Evolutionary conservation across 345 rosid species (phyloP).

Genomic region (Boechera stricta): DNA sequence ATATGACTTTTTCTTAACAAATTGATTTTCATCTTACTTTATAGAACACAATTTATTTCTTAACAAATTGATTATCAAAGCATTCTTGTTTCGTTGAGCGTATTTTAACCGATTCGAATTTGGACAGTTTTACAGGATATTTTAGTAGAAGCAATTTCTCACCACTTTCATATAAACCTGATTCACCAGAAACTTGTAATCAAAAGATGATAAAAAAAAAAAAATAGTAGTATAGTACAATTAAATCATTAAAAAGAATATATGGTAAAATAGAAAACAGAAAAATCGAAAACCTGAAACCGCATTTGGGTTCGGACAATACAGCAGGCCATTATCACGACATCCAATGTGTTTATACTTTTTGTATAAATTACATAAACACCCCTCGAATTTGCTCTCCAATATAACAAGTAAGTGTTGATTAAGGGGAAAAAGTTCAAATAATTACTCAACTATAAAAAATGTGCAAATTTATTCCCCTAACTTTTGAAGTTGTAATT

Average conservation of each 20-base stretch:
- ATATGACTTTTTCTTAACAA: slow-evolving; percentile 1
- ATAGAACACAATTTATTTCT: not conserved
- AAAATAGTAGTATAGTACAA: not conserved
- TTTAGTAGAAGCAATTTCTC: too few relatives aligned
- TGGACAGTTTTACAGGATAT: too few relatives aligned
- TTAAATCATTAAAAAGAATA: not conserved
- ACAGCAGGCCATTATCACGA: slow-evolving; percentile 41
- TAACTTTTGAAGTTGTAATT: too few relatives aligned
- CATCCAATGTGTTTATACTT: slow-evolving; percentile 24
- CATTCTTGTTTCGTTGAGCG: not conserved
- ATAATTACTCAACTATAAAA: too few relatives aligned
- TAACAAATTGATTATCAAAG: too few relatives aligned
- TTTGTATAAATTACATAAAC: not conserved
- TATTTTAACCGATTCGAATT: too few relatives aligned
- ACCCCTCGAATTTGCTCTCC: slow-evolving; percentile 18
- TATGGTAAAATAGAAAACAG: not conserved
- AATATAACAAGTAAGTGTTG: not conserved
- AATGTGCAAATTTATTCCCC: too few relatives aligned
- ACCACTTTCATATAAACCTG: too few relatives aligned
- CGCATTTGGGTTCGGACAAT: slow-evolving; percentile 41
- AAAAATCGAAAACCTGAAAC: slow-evolving; percentile 37
- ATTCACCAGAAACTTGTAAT: too few relatives aligned
- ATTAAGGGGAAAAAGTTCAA: too few relatives aligned
- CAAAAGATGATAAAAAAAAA: too few relatives aligned
- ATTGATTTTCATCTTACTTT: not conserved